These are phyloP conservation scores for Gossypium trilobum DNA, from an alignment of 441 rosid species.

Conservation along the genomic window DNA sequence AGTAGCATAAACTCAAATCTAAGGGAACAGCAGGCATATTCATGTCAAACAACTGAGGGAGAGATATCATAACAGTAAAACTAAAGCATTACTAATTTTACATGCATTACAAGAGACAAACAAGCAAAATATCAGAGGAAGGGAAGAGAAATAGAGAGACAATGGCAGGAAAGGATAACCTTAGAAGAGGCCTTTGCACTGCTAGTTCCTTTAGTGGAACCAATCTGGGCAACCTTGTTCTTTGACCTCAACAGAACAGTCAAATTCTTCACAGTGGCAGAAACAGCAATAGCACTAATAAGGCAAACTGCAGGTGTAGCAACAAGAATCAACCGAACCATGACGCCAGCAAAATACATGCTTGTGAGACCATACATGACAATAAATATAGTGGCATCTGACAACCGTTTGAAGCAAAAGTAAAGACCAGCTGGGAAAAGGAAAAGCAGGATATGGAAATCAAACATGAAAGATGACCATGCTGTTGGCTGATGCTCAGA, in stretches of 20 bases:
- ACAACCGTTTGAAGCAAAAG: slow-evolving; percentile 91
- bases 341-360: slow-evolving; percentile 99
- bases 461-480: slow-evolving; percentile 99
- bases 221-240: slow-evolving; percentile 50
- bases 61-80: not conserved
- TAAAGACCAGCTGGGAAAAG: slow-evolving; percentile 98
- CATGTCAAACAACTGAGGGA: not conserved
- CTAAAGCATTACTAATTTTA: not conserved
- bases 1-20: not conserved
- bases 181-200: slow-evolving; percentile 71
- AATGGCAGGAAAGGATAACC: slow-evolving; percentile 36
- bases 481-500: slow-evolving; percentile 99
- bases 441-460: slow-evolving; percentile 88
- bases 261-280: slow-evolving; percentile 82
- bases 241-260: slow-evolving; percentile 60
- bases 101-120: too few relatives aligned
- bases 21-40: not conserved
- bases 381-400: slow-evolving; percentile 93
- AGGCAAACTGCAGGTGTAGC: slow-evolving; percentile 96
- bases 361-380: slow-evolving; percentile 99
- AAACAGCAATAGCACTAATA: slow-evolving; percentile 92
- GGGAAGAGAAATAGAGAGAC: not conserved
- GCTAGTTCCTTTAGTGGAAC: slow-evolving; percentile 57
- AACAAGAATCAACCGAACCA: slow-evolving; percentile 94
- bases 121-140: too few relatives aligned